These are phyloP conservation scores for Xylaria cubensis DNA, from an alignment of 495 filamentous ascomycete species.

Conservation along the genomic window DNA sequence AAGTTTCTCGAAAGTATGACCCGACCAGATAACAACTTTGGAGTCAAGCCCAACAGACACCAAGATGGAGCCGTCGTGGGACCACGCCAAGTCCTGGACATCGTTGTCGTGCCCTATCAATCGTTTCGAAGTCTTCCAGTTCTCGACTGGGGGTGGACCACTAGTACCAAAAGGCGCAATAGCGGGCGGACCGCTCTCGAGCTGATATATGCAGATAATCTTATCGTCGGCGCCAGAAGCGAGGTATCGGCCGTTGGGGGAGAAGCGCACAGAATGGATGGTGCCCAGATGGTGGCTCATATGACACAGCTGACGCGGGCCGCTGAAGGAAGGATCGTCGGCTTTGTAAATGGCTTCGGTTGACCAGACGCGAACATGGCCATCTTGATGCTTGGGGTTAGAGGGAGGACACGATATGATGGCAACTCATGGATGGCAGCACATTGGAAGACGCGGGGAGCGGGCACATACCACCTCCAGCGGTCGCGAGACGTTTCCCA, in stretches of 20 bases:
- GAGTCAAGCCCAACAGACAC: conserved; percentile 97
- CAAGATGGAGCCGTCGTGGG: conserved; percentile 91
- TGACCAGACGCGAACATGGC: conserved; percentile 96
- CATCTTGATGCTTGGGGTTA: conserved; percentile 62
- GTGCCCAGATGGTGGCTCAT: conserved; percentile 98
- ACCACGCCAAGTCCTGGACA: conserved; percentile 98
- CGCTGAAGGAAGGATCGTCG: conserved; percentile 67
- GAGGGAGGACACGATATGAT: not conserved
- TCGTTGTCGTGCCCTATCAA: conserved; percentile 98
- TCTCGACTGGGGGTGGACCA: conserved; percentile 91
- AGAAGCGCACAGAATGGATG: conserved; percentile 96
- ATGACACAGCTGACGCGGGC: conserved; percentile 93
- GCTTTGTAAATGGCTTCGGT: conserved; percentile 89
- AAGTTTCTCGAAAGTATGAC: conserved; percentile 95
- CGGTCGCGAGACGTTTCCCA: conserved; percentile 87
- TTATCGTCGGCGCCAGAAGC: conserved; percentile 98
- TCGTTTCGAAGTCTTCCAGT: conserved; percentile 92
- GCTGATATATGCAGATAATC: conserved; percentile 93
- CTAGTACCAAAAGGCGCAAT: conserved; percentile 69
- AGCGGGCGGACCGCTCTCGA: conserved; percentile 79
- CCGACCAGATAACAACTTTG: conserved; percentile 97
- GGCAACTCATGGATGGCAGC: not conserved
- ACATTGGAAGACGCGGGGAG: conserved; percentile 25
- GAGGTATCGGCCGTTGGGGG: conserved; percentile 88
- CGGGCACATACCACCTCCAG: conserved; percentile 76